Evolutionary conservation across 2,329 filamentous ascomycete genomes (phyloP).

Genomic region (Calonectria pseudoturangicola): DNA sequence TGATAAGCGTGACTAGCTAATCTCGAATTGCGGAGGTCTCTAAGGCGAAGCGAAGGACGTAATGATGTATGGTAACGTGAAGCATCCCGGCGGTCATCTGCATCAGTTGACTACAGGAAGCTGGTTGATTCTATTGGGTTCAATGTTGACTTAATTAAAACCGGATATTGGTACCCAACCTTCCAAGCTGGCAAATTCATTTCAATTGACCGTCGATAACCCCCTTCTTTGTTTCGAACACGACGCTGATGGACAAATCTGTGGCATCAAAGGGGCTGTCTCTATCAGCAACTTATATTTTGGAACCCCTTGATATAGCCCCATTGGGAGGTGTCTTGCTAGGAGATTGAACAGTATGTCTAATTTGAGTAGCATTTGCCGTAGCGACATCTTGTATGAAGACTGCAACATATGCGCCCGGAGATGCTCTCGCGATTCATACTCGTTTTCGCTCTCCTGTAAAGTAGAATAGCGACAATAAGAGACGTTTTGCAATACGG

Average conservation of each 20-base stretch:
- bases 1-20: background rate
- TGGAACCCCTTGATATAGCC: no score
- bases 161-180: background rate
- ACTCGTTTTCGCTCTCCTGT: background rate
- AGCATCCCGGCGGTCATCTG: background rate
- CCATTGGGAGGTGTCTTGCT: background rate
- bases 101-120: no score
- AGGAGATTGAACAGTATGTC: background rate
- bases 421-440: background rate
- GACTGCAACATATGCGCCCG: conserved; percentile 18
- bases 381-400: background rate
- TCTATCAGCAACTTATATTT: background rate
- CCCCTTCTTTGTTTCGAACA: background rate
- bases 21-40: background rate
- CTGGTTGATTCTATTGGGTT: no score
- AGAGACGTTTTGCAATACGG: conserved; percentile 31
- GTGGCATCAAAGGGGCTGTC: background rate
- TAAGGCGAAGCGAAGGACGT: background rate
- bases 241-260: background rate
- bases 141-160: background rate
- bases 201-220: background rate
- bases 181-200: background rate
- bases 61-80: background rate
- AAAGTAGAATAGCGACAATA: conserved; percentile 39
- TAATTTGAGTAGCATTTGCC: background rate